Conservation (phyloP, 257 asterid genomes). For the Gentiana macrophylla region DNA sequence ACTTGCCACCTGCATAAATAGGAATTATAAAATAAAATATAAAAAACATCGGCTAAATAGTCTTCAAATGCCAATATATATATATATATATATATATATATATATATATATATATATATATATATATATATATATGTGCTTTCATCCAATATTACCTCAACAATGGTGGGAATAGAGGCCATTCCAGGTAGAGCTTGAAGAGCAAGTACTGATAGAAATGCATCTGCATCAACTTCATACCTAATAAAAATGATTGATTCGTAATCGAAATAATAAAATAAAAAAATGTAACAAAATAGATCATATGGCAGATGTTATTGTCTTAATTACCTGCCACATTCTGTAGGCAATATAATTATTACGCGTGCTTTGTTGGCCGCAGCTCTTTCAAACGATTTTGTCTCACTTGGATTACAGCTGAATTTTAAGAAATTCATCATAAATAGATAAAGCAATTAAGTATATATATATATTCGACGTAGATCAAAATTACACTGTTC, state of each 20-base stretch:
- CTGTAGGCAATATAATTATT: conserved; percentile 77
- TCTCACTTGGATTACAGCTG: conserved; percentile 92
- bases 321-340: conserved; percentile 60
- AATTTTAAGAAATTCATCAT: conserved; percentile 13
- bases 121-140: conserved; percentile 3
- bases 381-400: conserved; percentile 91
- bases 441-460: too few species aligned
- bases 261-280: too few species aligned
- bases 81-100: too few species aligned
- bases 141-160: conserved; percentile 50
- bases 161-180: conserved; percentile 75
- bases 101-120: too few species aligned
- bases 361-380: conserved; percentile 96
- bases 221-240: conserved; percentile 93
- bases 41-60: too few species aligned
- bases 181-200: conserved; percentile 82
- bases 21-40: too few species aligned
- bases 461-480: too few species aligned
- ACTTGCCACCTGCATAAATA: conserved; percentile 66
- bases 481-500: too few species aligned
- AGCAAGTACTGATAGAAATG: conserved; percentile 88
- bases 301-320: too few species aligned
- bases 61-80: neutral
- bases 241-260: conserved; percentile 22
- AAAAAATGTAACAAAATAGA: too few species aligned